Base-by-base conservation (phyloP, 164 flowering plant genomes). In the Dillenia suffruticosa region DNA sequence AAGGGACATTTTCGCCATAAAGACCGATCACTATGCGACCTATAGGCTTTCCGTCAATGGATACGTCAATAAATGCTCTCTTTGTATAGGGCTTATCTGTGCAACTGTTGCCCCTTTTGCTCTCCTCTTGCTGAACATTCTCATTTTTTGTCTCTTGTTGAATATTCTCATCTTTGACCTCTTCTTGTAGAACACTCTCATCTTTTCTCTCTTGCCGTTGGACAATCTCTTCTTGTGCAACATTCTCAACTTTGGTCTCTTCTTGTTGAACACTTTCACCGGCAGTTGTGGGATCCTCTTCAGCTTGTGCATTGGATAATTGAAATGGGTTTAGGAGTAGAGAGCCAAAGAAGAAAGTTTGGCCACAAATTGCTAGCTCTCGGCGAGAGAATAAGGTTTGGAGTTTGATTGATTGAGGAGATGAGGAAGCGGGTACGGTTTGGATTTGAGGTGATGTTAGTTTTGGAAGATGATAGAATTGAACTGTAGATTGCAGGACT, bases 11-110 rank as follows among this genome's bases (percentile, higher is more conserved):
- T 3, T 72, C 71, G 44, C 64, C 89, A 47, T 82, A 74, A 5
- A 94, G 75, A 12, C 91, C 97, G 0, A 89, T 69, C 9, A 76
- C 44, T 12, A 90, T 79, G 49, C 90, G 65, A 8, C 98, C 98
- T 11, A 48, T 75, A 9, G 95, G 90, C 57, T 84, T 59, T 11
- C 97, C 91, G 54, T 87, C 84, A 51, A 91, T 77, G 47, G 96
- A 84, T 19, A 89, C 57, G 16, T 94, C 97, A 12, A 94, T 77
- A 69, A 87, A 94, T 43, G 88, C 97, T 46, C 67, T 57, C 68
- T 81, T 75, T 5, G 91, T 82, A 0, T 68, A 52, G 15, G 44
- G 61, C 61, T 59, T 71, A 9, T 67, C 59, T 2, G 54, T 53
- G 66, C 88, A 83, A 50, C 51, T 56, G 19, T 55, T n/a, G 1